A percentile compares a stretch with the other conserved stretches of the same genome.
Evolutionary conservation across 192 early-diverging fungal genomes (phyloP).

Genomic region (Linnemannia exigua): DNA sequence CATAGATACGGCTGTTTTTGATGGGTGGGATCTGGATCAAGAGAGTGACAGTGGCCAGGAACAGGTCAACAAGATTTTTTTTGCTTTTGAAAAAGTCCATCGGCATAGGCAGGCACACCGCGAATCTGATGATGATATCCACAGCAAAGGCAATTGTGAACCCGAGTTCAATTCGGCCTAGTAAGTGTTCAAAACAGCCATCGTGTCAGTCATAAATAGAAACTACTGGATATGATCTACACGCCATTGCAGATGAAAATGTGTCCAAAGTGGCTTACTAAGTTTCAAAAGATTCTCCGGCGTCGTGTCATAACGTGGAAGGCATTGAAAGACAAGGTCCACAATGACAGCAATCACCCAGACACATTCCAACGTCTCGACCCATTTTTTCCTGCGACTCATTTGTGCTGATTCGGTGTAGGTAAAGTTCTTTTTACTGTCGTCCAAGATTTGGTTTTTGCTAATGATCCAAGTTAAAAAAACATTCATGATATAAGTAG

Average conservation of each 20-base stretch:
- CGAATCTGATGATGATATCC: slow-evolving; percentile 63
- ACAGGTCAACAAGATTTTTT: slow-evolving; percentile 63
- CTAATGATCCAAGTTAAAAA: background rate
- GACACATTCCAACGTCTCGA: slow-evolving; percentile 34
- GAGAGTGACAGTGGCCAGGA: slow-evolving; percentile 60
- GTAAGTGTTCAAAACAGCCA: background rate
- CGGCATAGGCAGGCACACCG: slow-evolving; percentile 41
- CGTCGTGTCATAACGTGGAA: slow-evolving; percentile 51
- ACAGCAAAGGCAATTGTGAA: slow-evolving; percentile 65
- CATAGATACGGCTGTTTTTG: slow-evolving; percentile 53
- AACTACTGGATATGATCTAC: background rate
- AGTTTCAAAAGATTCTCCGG: slow-evolving; percentile 23
- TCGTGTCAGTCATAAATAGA: background rate
- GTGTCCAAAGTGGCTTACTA: slow-evolving; percentile 25
- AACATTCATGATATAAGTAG: background rate
- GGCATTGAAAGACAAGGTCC: slow-evolving; percentile 66
- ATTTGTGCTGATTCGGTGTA: slow-evolving; percentile 9
- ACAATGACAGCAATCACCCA: slow-evolving; percentile 62
- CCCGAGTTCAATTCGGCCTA: slow-evolving; percentile 60
- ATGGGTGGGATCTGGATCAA: slow-evolving; percentile 68
- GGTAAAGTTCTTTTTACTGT: slow-evolving; percentile 44
- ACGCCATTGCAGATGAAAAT: background rate
- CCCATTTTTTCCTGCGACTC: slow-evolving; percentile 22
- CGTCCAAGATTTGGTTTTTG: slow-evolving; percentile 28
- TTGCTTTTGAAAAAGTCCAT: slow-evolving; percentile 59